These are phyloP conservation scores for Cercospora sesami DNA, from an alignment of 2,329 filamentous ascomycete species.

Conservation along the genomic window DNA sequence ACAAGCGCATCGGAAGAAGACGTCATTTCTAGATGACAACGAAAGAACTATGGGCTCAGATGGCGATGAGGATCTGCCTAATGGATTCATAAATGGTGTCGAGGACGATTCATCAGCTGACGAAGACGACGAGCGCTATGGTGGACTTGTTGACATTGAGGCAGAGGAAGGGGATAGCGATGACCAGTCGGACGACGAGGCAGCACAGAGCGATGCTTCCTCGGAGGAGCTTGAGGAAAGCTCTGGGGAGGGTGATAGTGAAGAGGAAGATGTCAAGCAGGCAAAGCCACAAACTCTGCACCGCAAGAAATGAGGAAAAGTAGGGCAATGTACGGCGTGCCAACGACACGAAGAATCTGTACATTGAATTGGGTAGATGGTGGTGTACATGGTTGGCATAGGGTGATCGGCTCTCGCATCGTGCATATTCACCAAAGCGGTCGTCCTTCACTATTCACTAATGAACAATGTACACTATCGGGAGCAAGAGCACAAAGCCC, in stretches of 20 bases:
- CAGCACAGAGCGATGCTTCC: slow-evolving; percentile 12
- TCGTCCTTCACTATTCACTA: not conserved
- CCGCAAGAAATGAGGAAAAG: slow-evolving; percentile 22
- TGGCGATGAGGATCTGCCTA: slow-evolving; percentile 16
- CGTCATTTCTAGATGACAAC: slow-evolving; percentile 13
- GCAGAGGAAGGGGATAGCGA: slow-evolving; percentile 52
- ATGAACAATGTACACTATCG: not conserved
- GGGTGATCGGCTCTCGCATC: slow-evolving; percentile 5
- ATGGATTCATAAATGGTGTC: slow-evolving; percentile 22
- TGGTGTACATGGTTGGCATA: slow-evolving; percentile 17
- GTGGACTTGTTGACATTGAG: slow-evolving; percentile 53
- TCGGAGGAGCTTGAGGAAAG: slow-evolving; percentile 46
- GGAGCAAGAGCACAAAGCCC: not conserved
- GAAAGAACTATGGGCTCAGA: slow-evolving; percentile 24
- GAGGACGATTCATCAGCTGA: slow-evolving; percentile 25
- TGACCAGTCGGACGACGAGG: slow-evolving; percentile 22
- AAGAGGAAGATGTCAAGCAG: slow-evolving; percentile 24
- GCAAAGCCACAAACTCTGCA: slow-evolving; percentile 25
- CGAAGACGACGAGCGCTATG: slow-evolving; percentile 31
- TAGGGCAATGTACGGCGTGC: not conserved
- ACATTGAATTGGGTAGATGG: slow-evolving; percentile 15
- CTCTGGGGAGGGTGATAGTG: slow-evolving; percentile 44
- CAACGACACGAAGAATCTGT: not conserved
- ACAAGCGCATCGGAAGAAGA: slow-evolving; percentile 34
- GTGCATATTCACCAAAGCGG: not conserved